Percentiles rank a stretch among this genome's conserved stretches.
Evolutionary conservation across 768 basidiomycete genomes (phyloP).

Genomic region (Coprinopsis strossmayeri): DNA sequence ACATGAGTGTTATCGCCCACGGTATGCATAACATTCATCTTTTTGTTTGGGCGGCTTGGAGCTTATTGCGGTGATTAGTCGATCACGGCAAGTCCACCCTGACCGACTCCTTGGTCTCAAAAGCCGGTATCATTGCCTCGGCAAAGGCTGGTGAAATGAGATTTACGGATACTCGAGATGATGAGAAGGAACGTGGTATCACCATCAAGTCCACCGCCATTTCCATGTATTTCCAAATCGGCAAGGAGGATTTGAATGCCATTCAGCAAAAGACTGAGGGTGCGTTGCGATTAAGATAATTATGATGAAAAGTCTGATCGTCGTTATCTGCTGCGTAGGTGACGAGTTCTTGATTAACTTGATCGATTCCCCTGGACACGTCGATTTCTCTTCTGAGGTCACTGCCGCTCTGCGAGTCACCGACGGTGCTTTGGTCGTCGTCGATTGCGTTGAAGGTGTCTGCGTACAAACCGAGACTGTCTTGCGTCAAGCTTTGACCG

Average conservation of each 20-base stretch:
- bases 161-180: conserved; percentile 94
- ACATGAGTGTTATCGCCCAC: conserved; percentile 93
- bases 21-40: conserved; percentile 40
- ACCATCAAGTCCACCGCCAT: conserved; percentile 99
- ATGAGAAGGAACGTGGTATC: conserved; percentile 99
- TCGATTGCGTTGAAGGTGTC: conserved; percentile 99
- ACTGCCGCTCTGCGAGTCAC: conserved; percentile 99
- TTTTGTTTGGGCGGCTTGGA: neutral
- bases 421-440: conserved; percentile 98
- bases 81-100: conserved; percentile 99
- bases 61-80: conserved; percentile 42
- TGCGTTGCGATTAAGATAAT: conserved; percentile 26
- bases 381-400: conserved; percentile 99
- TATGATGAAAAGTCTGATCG: conserved; percentile 1
- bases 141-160: conserved; percentile 95
- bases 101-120: conserved; percentile 97
- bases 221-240: conserved; percentile 98
- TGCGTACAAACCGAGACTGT: conserved; percentile 99
- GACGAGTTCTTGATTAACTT: conserved; percentile 99
- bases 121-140: conserved; percentile 97
- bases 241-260: conserved; percentile 77
- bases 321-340: conserved; percentile 37
- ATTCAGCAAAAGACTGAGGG: conserved; percentile 96
- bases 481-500: conserved; percentile 90
- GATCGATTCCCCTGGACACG: conserved; percentile 99